These are phyloP conservation scores for Xylaria sp. DNA, from an alignment of 2,329 filamentous ascomycete species.

Conservation along the genomic window DNA sequence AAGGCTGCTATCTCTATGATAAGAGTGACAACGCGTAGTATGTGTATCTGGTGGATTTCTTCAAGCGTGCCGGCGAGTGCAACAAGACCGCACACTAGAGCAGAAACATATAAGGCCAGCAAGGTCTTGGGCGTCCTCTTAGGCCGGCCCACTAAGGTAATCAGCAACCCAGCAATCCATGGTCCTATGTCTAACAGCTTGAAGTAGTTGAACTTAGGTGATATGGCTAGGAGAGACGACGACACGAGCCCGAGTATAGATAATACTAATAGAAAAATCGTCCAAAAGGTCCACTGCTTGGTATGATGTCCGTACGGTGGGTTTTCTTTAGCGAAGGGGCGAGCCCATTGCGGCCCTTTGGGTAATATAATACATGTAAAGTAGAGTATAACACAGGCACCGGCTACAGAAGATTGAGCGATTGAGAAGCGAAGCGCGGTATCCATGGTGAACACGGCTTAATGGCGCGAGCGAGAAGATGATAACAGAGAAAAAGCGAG, in stretches of 20 bases:
- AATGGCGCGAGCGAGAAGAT: neutral
- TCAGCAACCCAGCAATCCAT: slow-evolving; percentile 47
- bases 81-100: slow-evolving; percentile 42
- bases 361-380: slow-evolving; percentile 35
- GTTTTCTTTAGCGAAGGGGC: slow-evolving; percentile 51
- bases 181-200: slow-evolving; percentile 46
- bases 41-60: slow-evolving; percentile 40
- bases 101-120: slow-evolving; percentile 46
- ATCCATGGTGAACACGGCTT: slow-evolving; percentile 30
- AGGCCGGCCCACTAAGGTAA: slow-evolving; percentile 48
- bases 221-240: slow-evolving; percentile 40
- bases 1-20: slow-evolving; percentile 54
- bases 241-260: slow-evolving; percentile 45
- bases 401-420: slow-evolving; percentile 41
- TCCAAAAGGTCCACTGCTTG: slow-evolving; percentile 49
- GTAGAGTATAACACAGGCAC: slow-evolving; percentile 41
- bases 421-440: slow-evolving; percentile 31
- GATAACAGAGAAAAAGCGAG: neutral
- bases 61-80: slow-evolving; percentile 35
- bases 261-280: slow-evolving; percentile 43
- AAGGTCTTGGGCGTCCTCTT: slow-evolving; percentile 50
- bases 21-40: slow-evolving; percentile 45
- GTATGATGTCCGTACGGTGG: slow-evolving; percentile 22
- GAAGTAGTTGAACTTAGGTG: slow-evolving; percentile 36
- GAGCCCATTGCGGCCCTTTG: slow-evolving; percentile 48